Percentiles rank a stretch among this genome's conserved stretches.
These are phyloP conservation scores for Friedmanniomyces simplex DNA, from an alignment of 495 filamentous ascomycete genomes.

Conservation along the genomic window DNA sequence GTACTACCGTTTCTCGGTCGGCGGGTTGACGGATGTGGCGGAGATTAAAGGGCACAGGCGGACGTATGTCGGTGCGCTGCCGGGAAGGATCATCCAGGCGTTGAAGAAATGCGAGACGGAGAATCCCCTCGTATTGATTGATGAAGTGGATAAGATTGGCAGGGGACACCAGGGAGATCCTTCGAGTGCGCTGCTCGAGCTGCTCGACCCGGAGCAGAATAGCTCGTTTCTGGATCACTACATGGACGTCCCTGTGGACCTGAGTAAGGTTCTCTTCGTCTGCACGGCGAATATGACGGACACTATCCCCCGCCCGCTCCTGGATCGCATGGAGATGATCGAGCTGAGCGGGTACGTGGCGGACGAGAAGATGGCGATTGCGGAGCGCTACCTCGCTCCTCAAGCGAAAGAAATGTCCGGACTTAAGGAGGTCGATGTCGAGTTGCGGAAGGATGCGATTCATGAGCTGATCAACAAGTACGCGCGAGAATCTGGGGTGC, in stretches of 20 bases:
- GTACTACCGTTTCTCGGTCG: constrained; percentile 97
- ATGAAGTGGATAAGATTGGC: constrained; percentile 97
- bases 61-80: constrained; percentile 93
- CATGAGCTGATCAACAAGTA: constrained; percentile 97
- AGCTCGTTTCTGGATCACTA: constrained; percentile 96
- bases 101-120: constrained; percentile 99
- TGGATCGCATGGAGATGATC: constrained; percentile 98
- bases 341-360: constrained; percentile 93
- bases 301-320: constrained; percentile 86
- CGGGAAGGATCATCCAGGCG: constrained; percentile 93
- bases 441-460: constrained; percentile 72
- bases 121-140: constrained; percentile 92
- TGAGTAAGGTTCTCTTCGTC: constrained; percentile 96
- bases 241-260: constrained; percentile 95
- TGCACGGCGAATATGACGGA: constrained; percentile 99
- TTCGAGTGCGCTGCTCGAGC: constrained; percentile 83
- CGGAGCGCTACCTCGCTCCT: constrained; percentile 82
- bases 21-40: constrained; percentile 94
- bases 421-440: constrained; percentile 80
- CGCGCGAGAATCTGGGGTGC: constrained; percentile 91
- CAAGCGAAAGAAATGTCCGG: constrained; percentile 85
- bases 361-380: constrained; percentile 99
- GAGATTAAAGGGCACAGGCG: constrained; percentile 97
- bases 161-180: constrained; percentile 93
- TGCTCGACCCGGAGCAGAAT: constrained; percentile 97